Evolutionary conservation across 139 green algal genomes (phyloP), one percentile per base, ranked within the genome.

Genomic region (Trebouxia sp.): DNA sequence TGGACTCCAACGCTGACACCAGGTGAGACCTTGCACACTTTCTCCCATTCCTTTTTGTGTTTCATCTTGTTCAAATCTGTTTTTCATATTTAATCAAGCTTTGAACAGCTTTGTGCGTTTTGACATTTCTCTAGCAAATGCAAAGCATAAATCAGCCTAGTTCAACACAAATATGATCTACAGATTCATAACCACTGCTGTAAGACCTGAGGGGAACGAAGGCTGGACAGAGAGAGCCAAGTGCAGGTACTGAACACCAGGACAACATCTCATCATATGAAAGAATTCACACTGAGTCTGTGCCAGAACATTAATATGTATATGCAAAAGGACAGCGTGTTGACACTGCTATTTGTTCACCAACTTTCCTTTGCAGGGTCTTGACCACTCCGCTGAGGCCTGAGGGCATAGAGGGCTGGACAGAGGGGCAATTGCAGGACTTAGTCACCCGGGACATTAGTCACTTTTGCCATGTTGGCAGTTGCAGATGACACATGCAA

Each of bases 381-480:
- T 62, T 90, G 11, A 82, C 86, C 5, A 76, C 89, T 17, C 87
- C 87, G 8, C 28, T 75, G 51, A 66, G 84, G 11, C 87, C 87
- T n/a, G 55, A 38, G 7, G 87, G 84, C 35, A 91, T 84, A 9
- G 84, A 91, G 28, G 83, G 81, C n/a, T 89, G 84, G 87, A 67
- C 7, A 30, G 83, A 88, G 81, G 82, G 84, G 47, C 65, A 76
- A 56, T 81, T 91, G 74, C 22, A 51, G 56, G 5, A 15, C 20
- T 50, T 91, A 55, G 83, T 89, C 1, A 88, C 82, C 3, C 77
- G 87, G 1, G 87, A 91, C 78, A 81, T 47, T 38, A 83, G n/a
- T n/a, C n/a, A n/a, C n/a, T 91, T 74, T 85, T 91, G n/a, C n/a
- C n/a, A n/a, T n/a, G n/a, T 22, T 1, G 26, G 50, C 50, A 58